Evolutionary conservation across 2,329 filamentous ascomycete genomes (phyloP).

Genomic region (Penicillium thymicola): DNA sequence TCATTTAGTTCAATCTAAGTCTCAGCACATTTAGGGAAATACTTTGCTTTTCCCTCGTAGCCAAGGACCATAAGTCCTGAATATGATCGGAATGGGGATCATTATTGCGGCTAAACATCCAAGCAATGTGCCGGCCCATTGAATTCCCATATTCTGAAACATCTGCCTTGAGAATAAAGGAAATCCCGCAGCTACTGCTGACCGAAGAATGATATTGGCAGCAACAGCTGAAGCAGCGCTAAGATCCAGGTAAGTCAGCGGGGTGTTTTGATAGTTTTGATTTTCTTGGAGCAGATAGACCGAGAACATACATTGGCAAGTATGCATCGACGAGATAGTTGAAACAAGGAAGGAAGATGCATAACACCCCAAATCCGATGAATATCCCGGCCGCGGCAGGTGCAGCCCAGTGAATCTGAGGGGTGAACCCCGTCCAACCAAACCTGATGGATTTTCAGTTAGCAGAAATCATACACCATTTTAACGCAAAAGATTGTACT

Average conservation of each 20-base stretch:
- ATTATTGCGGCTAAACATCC: conserved; percentile 32
- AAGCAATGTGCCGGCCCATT: conserved; percentile 36
- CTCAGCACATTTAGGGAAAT: background rate
- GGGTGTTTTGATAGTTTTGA: background rate
- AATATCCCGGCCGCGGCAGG: conserved; percentile 24
- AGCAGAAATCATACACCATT: background rate
- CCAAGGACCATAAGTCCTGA: conserved; percentile 25
- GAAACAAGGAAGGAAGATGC: conserved; percentile 31
- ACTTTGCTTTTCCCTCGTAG: conserved; percentile 25
- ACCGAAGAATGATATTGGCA: conserved; percentile 34
- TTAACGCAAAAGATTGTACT: background rate
- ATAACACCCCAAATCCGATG: conserved; percentile 28
- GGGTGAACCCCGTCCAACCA: conserved; percentile 29
- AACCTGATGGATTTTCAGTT: conserved; percentile 19
- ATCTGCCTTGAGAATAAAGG: conserved; percentile 35
- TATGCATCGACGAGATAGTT: conserved; percentile 38
- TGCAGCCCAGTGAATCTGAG: conserved; percentile 27
- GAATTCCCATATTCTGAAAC: conserved; percentile 33
- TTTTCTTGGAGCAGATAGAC: too few relatives aligned
- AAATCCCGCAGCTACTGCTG: conserved; percentile 30
- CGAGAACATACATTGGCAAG: conserved; percentile 32
- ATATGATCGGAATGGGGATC: conserved; percentile 32
- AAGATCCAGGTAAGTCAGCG: background rate
- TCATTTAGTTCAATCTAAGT: too few relatives aligned
- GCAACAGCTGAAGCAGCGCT: conserved; percentile 36